These are phyloP conservation scores for Phytophthora melonis DNA, from an alignment of 352 stramenopile genomes.

Conservation along the genomic window DNA sequence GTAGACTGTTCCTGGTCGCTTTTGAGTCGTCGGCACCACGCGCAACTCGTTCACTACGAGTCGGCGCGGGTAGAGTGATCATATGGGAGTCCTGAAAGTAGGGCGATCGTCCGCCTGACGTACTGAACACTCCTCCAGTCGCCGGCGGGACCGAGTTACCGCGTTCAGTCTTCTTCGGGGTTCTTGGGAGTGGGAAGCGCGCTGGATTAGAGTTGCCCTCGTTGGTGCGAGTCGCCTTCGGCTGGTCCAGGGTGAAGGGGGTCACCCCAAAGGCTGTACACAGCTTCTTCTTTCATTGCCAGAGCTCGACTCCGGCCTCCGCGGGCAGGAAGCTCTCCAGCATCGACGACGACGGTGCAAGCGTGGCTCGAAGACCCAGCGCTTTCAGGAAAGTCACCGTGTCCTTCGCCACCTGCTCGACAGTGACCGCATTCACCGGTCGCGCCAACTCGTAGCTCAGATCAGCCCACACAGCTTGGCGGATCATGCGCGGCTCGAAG, in stretches of 20 bases:
- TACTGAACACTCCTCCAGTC: background rate
- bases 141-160: background rate
- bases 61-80: background rate
- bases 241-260: background rate
- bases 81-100: constrained; percentile 19
- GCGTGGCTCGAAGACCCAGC: no score
- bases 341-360: no score
- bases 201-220: no score
- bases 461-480: constrained; percentile 1
- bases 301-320: no score
- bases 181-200: background rate
- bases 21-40: no score
- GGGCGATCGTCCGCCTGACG: background rate
- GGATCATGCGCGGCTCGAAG: background rate
- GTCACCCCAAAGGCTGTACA: background rate
- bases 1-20: background rate
- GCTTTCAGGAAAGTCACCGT: no score
- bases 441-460: background rate
- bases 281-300: no score
- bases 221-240: background rate
- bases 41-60: background rate
- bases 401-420: no score
- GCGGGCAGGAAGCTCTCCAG: no score
- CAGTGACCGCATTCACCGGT: no score
- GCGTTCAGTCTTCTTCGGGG: no score